Base-by-base conservation (phyloP, 2,329 filamentous ascomycete species). In the Cyphellophora europaea region DNA sequence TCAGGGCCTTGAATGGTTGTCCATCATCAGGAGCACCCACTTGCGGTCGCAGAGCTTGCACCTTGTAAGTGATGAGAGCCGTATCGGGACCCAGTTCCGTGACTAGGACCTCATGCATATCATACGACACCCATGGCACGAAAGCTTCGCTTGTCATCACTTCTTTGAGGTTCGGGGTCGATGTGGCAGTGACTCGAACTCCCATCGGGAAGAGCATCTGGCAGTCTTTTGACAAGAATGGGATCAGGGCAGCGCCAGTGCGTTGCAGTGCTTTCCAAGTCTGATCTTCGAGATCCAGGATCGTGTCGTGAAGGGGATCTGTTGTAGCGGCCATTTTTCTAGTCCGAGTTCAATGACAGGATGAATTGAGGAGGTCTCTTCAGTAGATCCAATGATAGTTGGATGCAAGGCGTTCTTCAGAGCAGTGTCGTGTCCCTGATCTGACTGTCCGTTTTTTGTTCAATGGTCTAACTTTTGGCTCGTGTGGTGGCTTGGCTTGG, bases 91-190 rank as follows among this genome's bases (percentile, higher is more conserved):
- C 47, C 14, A 49, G 29, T 6, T 39, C 27, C 16, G 35, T 43
- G 13, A 49, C 43, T 16, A 41, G 38, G 12, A 47, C 43, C 14
- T 49, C 41, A 15, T 19, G 40, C 34, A 49, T 19, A 12, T 35
- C 30, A 32, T 48, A 49, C 11, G 38, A 23, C 27, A 23, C 43
- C 47, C 47, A 49, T 4, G 47, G 47, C 8, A 50, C 35, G 34
- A 50, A 50, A 5, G 46, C 47, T 28, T 50, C 42, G 29, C 44
- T 47, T 15, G 29, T 41, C 43, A 50, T 43, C 14, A 50, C 43
- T 4, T 50, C 46, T 35, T 48, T 41, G 14, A 50, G 38, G 30
- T 37, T 42, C 1, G 48, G 48, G 11, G 34, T 28, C 23, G 42
- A 40, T 15, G 28, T 44, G 10, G 34, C 33, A 4, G 45, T 47